These are phyloP conservation scores for Colletotrichum sp. DNA, from an alignment of 2,329 filamentous ascomycete genomes.

Conservation along the genomic window DNA sequence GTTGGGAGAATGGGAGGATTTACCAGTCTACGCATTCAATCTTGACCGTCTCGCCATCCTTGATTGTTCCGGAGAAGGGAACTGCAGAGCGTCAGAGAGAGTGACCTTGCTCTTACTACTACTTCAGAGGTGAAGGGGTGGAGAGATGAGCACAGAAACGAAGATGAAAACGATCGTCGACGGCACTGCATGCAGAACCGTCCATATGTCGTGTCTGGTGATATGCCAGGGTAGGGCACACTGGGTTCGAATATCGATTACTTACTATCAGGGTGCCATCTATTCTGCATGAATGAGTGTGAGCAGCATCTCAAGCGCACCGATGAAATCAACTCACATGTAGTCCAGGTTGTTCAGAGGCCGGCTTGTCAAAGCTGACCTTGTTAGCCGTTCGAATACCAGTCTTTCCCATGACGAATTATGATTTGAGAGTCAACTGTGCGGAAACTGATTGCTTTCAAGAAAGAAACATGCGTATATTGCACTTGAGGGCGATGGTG, in stretches of 20 bases:
- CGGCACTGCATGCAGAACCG: neutral
- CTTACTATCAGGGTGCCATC: slow-evolving; percentile 91
- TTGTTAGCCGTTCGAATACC: slow-evolving; percentile 74
- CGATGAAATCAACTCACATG: slow-evolving; percentile 60
- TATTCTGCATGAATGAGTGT: slow-evolving; percentile 62
- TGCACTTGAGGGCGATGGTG: neutral
- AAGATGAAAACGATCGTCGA: neutral
- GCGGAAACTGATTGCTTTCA: neutral
- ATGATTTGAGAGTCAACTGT: neutral
- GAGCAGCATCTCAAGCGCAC: neutral
- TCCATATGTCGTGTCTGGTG: neutral
- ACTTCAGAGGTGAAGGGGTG: neutral
- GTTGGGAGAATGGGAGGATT: slow-evolving; percentile 27
- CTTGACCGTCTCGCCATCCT: slow-evolving; percentile 86
- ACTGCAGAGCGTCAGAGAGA: slow-evolving; percentile 53
- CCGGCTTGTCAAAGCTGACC: slow-evolving; percentile 75
- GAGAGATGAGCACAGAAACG: neutral
- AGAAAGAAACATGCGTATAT: neutral
- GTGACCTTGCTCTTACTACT: neutral
- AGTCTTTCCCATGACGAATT: slow-evolving; percentile 54
- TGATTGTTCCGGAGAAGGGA: slow-evolving; percentile 74
- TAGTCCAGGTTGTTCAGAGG: slow-evolving; percentile 70
- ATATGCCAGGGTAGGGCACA: neutral
- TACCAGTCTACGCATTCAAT: slow-evolving; percentile 90
- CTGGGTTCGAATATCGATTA: neutral